A percentile compares a stretch with the other conserved stretches of the same genome.
These are phyloP conservation scores for Erythrophleum fordii DNA, from an alignment of 306 rosid species.

Conservation along the genomic window DNA sequence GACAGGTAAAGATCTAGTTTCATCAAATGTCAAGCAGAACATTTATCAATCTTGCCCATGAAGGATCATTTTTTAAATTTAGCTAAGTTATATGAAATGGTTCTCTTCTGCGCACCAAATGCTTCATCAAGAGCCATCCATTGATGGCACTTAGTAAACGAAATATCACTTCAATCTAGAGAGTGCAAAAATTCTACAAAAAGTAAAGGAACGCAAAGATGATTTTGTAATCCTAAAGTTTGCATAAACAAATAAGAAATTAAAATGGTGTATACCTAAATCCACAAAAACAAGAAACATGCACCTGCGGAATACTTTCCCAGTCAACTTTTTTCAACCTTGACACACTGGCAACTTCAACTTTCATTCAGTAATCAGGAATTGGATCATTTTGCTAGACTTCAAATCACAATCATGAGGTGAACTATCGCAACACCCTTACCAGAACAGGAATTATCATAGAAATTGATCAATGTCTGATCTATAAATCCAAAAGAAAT, in stretches of 20 bases:
- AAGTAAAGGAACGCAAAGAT: background rate
- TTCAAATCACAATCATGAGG: constrained; percentile 14
- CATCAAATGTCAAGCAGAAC: background rate
- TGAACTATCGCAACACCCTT: constrained; percentile 4
- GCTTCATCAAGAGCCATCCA: constrained; percentile 20
- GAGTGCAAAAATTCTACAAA: background rate
- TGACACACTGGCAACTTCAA: constrained; percentile 8
- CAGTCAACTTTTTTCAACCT: constrained; percentile 16
- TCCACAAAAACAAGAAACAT: background rate
- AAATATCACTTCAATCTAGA: constrained; percentile 2
- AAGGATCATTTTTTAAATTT: background rate
- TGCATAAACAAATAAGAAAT: constrained; percentile 6
- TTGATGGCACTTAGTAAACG: background rate
- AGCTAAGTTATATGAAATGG: background rate
- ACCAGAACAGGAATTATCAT: background rate
- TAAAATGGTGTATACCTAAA: background rate
- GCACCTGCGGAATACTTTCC: background rate
- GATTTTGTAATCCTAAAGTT: constrained; percentile 7
- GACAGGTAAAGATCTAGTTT: background rate
- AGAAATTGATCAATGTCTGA: background rate
- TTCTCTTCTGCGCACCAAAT: background rate
- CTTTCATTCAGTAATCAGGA: background rate
- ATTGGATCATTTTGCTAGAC: background rate
- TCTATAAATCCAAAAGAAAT: background rate
- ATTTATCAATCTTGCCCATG: background rate